Evolutionary conservation across 257 asterid genomes (phyloP).

Genomic region (Nicotiana benthamiana): DNA sequence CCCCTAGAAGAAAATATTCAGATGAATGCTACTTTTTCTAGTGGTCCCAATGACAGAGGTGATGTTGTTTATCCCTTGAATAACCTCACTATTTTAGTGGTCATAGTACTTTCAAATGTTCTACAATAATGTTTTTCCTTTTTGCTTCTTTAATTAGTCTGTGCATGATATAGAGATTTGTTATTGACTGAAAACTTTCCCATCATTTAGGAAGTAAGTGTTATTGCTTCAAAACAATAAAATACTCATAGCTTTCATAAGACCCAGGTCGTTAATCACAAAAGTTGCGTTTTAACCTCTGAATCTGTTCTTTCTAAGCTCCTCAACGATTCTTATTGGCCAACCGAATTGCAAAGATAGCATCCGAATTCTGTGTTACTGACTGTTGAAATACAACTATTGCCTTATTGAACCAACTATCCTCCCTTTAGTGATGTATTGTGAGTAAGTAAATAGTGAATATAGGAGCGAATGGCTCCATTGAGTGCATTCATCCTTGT

Average conservation of each 20-base stretch:
- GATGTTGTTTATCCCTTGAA: slow-evolving; percentile 10
- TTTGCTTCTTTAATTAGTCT: neutral
- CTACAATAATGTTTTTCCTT: neutral
- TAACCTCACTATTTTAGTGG: neutral
- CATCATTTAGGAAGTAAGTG: neutral
- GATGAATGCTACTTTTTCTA: slow-evolving; percentile 33
- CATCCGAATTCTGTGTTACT: neutral
- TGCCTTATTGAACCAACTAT: neutral
- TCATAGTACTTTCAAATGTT: neutral
- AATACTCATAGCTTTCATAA: neutral
- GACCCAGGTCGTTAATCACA: neutral
- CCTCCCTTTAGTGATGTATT: neutral
- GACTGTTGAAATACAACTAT: neutral
- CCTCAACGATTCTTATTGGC: neutral
- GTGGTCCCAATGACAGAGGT: slow-evolving; percentile 49
- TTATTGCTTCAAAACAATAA: neutral
- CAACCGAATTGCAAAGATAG: neutral
- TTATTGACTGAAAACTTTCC: neutral
- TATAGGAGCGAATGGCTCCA: neutral
- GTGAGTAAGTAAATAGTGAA: neutral
- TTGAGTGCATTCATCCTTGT: neutral
- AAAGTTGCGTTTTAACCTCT: neutral
- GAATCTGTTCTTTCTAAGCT: neutral
- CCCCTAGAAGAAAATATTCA: slow-evolving; percentile 38
- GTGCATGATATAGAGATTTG: neutral